A percentile compares a stretch with the other conserved stretches of the same genome.
phyloP scores from a whole-genome alignment of 768 basidiomycete species.

The Solioccasus polychromus region DNA sequence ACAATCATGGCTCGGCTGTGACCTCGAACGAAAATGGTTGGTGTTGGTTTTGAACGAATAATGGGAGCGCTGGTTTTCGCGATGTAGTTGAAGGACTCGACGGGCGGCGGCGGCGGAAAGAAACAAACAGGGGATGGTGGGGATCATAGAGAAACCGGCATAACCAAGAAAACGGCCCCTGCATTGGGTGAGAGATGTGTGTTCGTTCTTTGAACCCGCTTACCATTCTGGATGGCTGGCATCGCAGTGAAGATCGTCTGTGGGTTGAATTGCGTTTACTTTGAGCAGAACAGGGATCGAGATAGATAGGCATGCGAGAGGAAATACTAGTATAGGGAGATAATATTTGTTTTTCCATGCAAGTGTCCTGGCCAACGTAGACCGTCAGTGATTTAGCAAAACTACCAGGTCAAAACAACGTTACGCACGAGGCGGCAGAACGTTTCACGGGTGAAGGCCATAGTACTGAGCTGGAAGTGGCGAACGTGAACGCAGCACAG shows the following conservation, averaged over 20 bases:
- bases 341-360: slow-evolving; percentile 47
- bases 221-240: slow-evolving; percentile 58
- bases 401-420: background rate
- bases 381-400: no score
- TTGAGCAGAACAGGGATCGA: slow-evolving; percentile 44
- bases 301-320: slow-evolving; percentile 41
- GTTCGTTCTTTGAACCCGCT: slow-evolving; percentile 11
- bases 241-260: slow-evolving; percentile 59
- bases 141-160: slow-evolving; percentile 51
- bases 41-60: background rate
- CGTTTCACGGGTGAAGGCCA: slow-evolving; percentile 31
- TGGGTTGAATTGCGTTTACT: slow-evolving; percentile 43
- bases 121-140: slow-evolving; percentile 50
- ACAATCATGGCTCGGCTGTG: background rate
- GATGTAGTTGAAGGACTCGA: slow-evolving; percentile 20
- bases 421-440: slow-evolving; percentile 19
- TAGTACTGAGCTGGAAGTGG: slow-evolving; percentile 46
- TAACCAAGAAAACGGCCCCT: slow-evolving; percentile 69
- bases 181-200: slow-evolving; percentile 1
- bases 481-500: slow-evolving; percentile 42
- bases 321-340: slow-evolving; percentile 47
- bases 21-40: background rate
- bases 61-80: slow-evolving; percentile 13
- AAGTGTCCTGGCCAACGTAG: slow-evolving; percentile 48
- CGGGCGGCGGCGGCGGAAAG: slow-evolving; percentile 35